These are phyloP conservation scores for Yamadazyma mexicana DNA, from an alignment of 1,139 yeast species.

Conservation along the genomic window DNA sequence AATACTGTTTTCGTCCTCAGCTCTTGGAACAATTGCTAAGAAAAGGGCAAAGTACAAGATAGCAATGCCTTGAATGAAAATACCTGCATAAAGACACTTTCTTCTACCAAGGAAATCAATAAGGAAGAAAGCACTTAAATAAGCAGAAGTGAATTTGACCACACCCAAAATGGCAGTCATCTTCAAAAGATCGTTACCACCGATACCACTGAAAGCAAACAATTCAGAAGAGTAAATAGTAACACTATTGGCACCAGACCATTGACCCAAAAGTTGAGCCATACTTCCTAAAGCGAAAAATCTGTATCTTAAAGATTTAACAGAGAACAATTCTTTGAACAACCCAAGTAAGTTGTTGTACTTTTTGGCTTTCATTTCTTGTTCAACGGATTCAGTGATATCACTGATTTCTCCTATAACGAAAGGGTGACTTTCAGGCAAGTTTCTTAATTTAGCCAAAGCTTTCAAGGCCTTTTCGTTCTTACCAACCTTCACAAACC, in stretches of 20 bases:
- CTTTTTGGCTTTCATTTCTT: conserved; percentile 34
- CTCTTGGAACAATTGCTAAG: conserved; percentile 47
- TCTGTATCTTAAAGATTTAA: conserved; percentile 42
- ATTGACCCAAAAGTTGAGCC: conserved; percentile 57
- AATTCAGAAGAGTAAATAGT: conserved; percentile 61
- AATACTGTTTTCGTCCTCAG: conserved; percentile 26
- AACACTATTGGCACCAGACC: conserved; percentile 64
- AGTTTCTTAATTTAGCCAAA: conserved; percentile 47
- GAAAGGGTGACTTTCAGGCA: conserved; percentile 52
- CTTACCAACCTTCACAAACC: conserved; percentile 40
- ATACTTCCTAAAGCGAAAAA: conserved; percentile 42
- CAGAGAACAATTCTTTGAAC: conserved; percentile 31
- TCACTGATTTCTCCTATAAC: conserved; percentile 53
- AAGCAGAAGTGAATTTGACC: conserved; percentile 46
- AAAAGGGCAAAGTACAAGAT: conserved; percentile 46
- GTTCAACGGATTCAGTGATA: conserved; percentile 46
- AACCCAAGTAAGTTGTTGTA: conserved; percentile 16
- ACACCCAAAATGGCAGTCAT: conserved; percentile 52
- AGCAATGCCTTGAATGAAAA: conserved; percentile 31
- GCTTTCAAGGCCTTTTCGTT: conserved; percentile 35
- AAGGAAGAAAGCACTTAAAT: conserved; percentile 45
- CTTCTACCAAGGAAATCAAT: conserved; percentile 51
- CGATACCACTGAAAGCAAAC: conserved; percentile 50
- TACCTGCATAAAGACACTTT: conserved; percentile 39
- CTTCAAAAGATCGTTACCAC: conserved; percentile 34